phyloP scores from a whole-genome alignment of 192 early-diverging fungal genomes.

The Paraglomus brasilianum region DNA sequence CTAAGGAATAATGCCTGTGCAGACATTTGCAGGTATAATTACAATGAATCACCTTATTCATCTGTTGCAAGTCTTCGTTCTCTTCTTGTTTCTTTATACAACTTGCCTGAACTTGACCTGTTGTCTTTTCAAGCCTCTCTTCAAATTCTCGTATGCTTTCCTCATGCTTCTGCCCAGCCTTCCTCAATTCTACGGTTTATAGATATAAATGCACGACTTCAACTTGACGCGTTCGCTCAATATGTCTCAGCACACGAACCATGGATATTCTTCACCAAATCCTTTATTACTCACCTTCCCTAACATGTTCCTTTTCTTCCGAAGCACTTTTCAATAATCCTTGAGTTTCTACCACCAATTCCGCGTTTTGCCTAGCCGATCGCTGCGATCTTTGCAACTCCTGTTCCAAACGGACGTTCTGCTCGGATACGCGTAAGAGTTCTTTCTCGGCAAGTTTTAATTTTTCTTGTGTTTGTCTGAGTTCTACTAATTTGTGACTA shows the following conservation, averaged over 20 bases:
- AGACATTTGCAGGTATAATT: neutral
- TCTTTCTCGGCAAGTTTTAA: constrained; percentile 35
- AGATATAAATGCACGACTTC: constrained; percentile 1
- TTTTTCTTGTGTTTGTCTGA: constrained; percentile 26
- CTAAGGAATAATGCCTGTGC: too few species aligned
- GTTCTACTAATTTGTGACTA: constrained; percentile 31
- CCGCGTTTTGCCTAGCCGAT: constrained; percentile 22
- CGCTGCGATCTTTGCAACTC: constrained; percentile 16
- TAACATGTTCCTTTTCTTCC: constrained; percentile 27
- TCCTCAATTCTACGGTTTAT: constrained; percentile 27
- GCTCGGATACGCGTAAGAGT: constrained; percentile 35
- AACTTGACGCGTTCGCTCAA: constrained; percentile 37
- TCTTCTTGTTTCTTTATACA: constrained; percentile 49
- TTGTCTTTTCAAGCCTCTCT: constrained; percentile 37
- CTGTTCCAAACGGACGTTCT: constrained; percentile 35
- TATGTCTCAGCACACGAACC: constrained; percentile 21
- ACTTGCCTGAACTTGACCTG: constrained; percentile 38
- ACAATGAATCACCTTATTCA: constrained; percentile 32
- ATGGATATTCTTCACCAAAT: too few species aligned
- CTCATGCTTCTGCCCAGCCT: constrained; percentile 27
- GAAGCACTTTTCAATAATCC: constrained; percentile 9
- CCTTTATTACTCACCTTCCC: constrained; percentile 26
- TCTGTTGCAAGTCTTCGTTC: constrained; percentile 43
- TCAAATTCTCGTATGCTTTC: constrained; percentile 32
- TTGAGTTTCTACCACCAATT: constrained; percentile 13